Base-by-base conservation (phyloP, 768 basidiomycete species). In the Psilocybe azurescens region DNA sequence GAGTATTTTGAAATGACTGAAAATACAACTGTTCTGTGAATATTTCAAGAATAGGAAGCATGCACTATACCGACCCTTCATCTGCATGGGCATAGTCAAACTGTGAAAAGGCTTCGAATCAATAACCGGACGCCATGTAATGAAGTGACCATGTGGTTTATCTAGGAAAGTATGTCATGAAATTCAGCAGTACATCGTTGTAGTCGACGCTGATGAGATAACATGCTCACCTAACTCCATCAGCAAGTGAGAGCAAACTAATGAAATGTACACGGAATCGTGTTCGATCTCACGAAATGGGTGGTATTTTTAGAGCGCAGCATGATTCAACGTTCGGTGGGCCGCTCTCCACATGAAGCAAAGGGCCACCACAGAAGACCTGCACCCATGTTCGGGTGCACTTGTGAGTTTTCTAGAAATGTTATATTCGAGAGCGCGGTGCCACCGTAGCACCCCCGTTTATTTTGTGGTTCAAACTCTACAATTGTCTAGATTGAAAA, bases 401-500 rank as follows among this genome's bases (percentile, higher is more conserved):
- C 29, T 49, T 50, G 44, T 32, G 28, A 33, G 13, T 32, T 30
- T 33, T 49, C 13, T 11, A 54, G 33, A 54, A n/a, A 20, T 18
- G 53, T 32, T 32, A 36, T 39, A n/a, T 33, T 47, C 48, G 24
- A 9, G 8, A 53, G 30, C 28, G 55, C 29, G 30, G 44, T 52
- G 46, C 39, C 46, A 32, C 50, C 52, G 51, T 33, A 58, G 52
- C 61, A 67, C 44, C 38, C 49, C 51, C 2, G 49, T 54, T 59
- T 14, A 56, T 56, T 55, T 61, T 44, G 46, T 38, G 50, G 53
- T 30, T 74, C 78, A 94, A 32, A 98, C 96, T 74, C 95, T 86
- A 80, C 96, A 99, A 74, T 99, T 98, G 73, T 94, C 89, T 66
- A 99, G 76, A 64, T 88, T 92, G 72, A 97, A 91, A 56, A 96